Conservation (phyloP, 768 basidiomycete species). For the Cystofilobasidium capitatum region DNA sequence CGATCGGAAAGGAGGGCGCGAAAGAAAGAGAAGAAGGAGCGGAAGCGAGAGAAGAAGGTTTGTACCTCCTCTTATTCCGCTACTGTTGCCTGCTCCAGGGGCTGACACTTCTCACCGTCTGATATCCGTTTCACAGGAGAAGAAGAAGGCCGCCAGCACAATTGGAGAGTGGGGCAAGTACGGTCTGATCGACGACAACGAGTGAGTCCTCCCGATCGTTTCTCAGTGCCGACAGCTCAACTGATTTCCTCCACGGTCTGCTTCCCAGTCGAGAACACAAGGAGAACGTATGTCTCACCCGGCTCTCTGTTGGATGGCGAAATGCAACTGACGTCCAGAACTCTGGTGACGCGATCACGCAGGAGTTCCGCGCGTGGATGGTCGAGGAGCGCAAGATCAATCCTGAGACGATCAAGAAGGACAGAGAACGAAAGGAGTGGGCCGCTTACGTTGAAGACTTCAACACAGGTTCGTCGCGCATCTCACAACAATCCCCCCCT, state of each 20-base stretch:
- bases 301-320: neutral
- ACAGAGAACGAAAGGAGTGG: conserved; percentile 78
- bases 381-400: conserved; percentile 86
- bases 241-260: conserved; percentile 10
- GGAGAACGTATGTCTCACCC: conserved; percentile 43
- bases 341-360: neutral
- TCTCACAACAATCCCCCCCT: conserved; percentile 49
- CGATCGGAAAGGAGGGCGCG: conserved; percentile 28
- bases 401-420: conserved; percentile 76
- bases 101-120: conserved; percentile 2
- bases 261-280: conserved; percentile 72
- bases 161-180: conserved; percentile 72
- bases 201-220: conserved; percentile 49
- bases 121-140: conserved; percentile 43
- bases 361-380: conserved; percentile 85
- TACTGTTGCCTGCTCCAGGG: conserved; percentile 8
- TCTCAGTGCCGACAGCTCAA: neutral
- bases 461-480: conserved; percentile 44
- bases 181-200: conserved; percentile 71
- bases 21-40: conserved; percentile 29
- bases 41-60: conserved; percentile 44
- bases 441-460: conserved; percentile 52
- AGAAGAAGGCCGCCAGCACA: conserved; percentile 46
- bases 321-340: neutral
- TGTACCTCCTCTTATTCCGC: conserved; percentile 15